Conservation (phyloP, 495 filamentous ascomycete genomes). For the Tuber magnatum region DNA sequence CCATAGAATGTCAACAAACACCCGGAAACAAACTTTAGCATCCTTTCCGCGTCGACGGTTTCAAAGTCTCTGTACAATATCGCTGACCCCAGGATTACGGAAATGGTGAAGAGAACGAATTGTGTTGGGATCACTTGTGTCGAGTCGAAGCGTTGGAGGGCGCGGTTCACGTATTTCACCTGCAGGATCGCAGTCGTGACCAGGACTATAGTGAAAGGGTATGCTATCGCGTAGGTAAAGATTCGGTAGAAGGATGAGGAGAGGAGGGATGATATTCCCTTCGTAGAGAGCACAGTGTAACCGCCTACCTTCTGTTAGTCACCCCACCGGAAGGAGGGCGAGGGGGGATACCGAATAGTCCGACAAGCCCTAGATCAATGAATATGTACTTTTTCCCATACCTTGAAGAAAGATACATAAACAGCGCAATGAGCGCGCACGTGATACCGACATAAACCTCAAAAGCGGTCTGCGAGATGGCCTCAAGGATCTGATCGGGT, state of each 20-base stretch:
- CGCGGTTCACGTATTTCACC: conserved; percentile 91
- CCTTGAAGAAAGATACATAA: conserved; percentile 73
- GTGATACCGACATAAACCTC: conserved; percentile 81
- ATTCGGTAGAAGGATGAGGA: conserved; percentile 79
- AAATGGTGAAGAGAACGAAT: conserved; percentile 92
- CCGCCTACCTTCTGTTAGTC: conserved; percentile 56
- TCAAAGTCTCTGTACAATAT: conserved; percentile 92
- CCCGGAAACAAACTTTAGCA: conserved; percentile 77
- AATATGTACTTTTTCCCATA: conserved; percentile 80
- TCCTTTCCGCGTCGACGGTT: conserved; percentile 59
- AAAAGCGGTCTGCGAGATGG: conserved; percentile 84
- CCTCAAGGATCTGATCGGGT: conserved; percentile 79
- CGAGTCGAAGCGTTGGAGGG: conserved; percentile 87
- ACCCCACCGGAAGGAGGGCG: conserved; percentile 13
- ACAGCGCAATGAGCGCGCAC: conserved; percentile 57
- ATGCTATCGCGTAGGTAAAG: conserved; percentile 85
- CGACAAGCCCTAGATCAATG: conserved; percentile 88
- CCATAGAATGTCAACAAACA: conserved; percentile 87
- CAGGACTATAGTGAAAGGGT: conserved; percentile 68
- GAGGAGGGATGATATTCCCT: conserved; percentile 89
- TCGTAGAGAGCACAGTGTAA: conserved; percentile 91
- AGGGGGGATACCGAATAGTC: conserved; percentile 63
- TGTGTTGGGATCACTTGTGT: conserved; percentile 96
- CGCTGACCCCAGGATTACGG: conserved; percentile 88
- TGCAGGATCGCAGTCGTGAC: conserved; percentile 84